These are phyloP conservation scores for Phaeomoniella chlamydospora DNA, from an alignment of 2,329 filamentous ascomycete genomes.

Conservation along the genomic window DNA sequence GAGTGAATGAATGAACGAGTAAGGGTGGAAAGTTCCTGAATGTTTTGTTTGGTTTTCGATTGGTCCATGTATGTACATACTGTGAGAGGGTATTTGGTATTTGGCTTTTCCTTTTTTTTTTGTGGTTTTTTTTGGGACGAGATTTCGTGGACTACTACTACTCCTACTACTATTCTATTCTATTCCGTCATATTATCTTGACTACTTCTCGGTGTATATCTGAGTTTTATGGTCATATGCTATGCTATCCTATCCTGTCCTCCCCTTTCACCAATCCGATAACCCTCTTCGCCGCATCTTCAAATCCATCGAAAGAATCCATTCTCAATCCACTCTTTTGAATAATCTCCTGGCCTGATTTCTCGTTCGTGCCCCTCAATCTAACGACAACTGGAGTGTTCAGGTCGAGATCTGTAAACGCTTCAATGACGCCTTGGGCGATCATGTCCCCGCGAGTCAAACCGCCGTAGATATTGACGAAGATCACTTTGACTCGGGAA, in stretches of 20 bases:
- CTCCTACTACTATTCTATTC: too few species aligned
- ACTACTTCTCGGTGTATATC: too few species aligned
- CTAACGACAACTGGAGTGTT: constrained; percentile 63
- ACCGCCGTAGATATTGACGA: constrained; percentile 59
- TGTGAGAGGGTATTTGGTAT: too few species aligned
- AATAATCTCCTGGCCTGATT: constrained; percentile 55
- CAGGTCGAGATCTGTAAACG: constrained; percentile 54
- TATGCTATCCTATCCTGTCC: not conserved
- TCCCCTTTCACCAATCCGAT: constrained; percentile 41
- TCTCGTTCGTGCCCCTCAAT: constrained; percentile 61
- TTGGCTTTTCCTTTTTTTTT: too few species aligned
- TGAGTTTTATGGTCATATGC: too few species aligned
- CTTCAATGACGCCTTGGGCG: constrained; percentile 57
- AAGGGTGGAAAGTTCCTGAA: too few species aligned
- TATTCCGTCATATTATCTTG: too few species aligned
- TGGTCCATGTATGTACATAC: too few species aligned
- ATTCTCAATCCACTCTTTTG: constrained; percentile 52
- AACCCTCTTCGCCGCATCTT: constrained; percentile 54
- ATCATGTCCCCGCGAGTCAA: constrained; percentile 71
- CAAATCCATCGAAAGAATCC: constrained; percentile 51
- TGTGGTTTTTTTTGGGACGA: too few species aligned
- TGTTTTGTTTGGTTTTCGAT: too few species aligned
- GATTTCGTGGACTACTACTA: too few species aligned
- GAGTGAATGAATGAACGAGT: too few species aligned
- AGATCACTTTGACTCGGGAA: constrained; percentile 54